A percentile compares a stretch with the other conserved stretches of the same genome.
Conservation (phyloP, 257 asterid genomes). For the Ajuga chamaepitys region DNA sequence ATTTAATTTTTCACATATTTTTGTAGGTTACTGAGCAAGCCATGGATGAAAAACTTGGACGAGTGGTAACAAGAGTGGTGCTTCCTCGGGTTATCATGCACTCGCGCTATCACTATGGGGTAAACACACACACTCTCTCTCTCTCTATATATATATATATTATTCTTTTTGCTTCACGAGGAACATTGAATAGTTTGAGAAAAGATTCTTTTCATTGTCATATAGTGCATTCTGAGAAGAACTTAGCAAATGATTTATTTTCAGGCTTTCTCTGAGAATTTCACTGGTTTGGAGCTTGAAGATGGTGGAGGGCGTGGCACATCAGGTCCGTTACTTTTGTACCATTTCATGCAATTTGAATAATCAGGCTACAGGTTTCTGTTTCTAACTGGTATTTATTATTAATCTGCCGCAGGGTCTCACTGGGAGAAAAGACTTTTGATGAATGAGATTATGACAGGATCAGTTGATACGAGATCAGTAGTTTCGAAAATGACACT, state of each 20-base stretch:
- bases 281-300: slow-evolving; percentile 95
- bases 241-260: slow-evolving; percentile 4
- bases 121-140: slow-evolving; percentile 16
- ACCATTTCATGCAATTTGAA: neutral
- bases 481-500: slow-evolving; percentile 95
- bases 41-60: slow-evolving; percentile 82
- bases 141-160: neutral
- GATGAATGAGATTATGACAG: slow-evolving; percentile 97
- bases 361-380: neutral
- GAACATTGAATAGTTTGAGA: neutral
- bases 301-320: slow-evolving; percentile 99
- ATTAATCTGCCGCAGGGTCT: slow-evolving; percentile 52
- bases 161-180: no score
- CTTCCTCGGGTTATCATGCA: slow-evolving; percentile 95
- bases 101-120: slow-evolving; percentile 91
- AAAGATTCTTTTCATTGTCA: neutral
- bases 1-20: neutral
- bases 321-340: slow-evolving; percentile 49
- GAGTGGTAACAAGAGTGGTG: slow-evolving; percentile 75
- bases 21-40: slow-evolving; percentile 70
- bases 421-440: slow-evolving; percentile 97
- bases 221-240: neutral
- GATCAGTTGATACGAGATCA: slow-evolving; percentile 95
- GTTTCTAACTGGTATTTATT: slow-evolving; percentile 7
- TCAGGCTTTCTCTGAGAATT: slow-evolving; percentile 87